These are phyloP conservation scores for Scenedesmus sp. DNA, from an alignment of 163 green algal genomes.

Conservation along the genomic window DNA sequence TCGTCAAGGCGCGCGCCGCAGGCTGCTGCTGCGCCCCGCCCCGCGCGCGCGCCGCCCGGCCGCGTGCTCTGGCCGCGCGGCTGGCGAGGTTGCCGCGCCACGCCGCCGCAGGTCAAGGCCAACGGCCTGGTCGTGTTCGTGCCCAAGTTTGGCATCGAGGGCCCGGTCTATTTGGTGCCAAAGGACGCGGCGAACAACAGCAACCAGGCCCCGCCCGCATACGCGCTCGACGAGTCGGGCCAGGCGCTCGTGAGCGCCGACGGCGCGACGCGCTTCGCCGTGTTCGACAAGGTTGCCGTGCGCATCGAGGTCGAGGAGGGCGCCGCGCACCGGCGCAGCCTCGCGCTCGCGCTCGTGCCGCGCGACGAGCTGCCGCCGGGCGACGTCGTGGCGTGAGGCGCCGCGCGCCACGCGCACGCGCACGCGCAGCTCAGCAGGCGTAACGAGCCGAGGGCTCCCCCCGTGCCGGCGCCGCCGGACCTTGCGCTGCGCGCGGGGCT, in stretches of 20 bases:
- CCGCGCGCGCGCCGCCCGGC: too few relatives aligned
- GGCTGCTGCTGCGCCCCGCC: too few relatives aligned
- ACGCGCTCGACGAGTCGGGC: conserved; percentile 79
- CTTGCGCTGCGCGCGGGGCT: too few relatives aligned
- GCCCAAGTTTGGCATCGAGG: conserved; percentile 98
- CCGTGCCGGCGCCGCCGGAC: too few relatives aligned
- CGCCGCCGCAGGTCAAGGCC: conserved; percentile 57
- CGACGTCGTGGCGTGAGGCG: conserved; percentile 21
- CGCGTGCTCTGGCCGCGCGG: too few relatives aligned
- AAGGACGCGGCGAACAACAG: conserved; percentile 38
- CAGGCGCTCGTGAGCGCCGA: conserved; percentile 55
- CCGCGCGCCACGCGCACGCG: too few relatives aligned
- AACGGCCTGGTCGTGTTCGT: conserved; percentile 98
- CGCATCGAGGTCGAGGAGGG: conserved; percentile 78
- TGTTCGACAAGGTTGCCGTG: conserved; percentile 88
- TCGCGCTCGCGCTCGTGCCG: conserved; percentile 72
- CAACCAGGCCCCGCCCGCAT: conserved; percentile 46
- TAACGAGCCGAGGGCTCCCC: too few relatives aligned
- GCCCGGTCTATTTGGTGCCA: conserved; percentile 80
- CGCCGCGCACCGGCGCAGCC: conserved; percentile 58
- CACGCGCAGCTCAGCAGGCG: too few relatives aligned
- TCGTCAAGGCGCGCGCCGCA: conserved; percentile 80
- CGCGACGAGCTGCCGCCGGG: background rate
- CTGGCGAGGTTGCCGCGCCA: background rate
- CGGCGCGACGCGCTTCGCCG: conserved; percentile 58